A percentile compares a stretch with the other conserved stretches of the same genome.
These are phyloP conservation scores for Jaapia argillacea DNA, from an alignment of 768 basidiomycete genomes.

Conservation along the genomic window DNA sequence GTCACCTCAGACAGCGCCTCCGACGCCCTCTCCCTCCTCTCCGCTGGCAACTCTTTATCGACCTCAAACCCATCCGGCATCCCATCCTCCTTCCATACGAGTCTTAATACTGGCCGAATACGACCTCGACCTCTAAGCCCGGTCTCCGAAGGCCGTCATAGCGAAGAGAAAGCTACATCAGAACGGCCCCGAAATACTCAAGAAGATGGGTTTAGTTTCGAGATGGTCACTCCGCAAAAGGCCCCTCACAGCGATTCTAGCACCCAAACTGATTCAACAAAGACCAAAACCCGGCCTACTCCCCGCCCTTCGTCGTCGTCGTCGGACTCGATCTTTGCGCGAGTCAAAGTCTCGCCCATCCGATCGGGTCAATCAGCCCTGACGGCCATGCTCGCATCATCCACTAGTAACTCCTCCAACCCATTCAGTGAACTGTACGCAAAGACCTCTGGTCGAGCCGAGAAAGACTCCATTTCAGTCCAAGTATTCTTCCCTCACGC, in stretches of 20 bases:
- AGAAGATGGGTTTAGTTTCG: slow-evolving; percentile 42
- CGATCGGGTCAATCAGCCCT: slow-evolving; percentile 51
- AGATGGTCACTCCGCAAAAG: slow-evolving; percentile 37
- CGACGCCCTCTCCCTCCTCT: slow-evolving; percentile 51
- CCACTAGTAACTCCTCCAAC: slow-evolving; percentile 53
- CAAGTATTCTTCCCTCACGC: slow-evolving; percentile 84
- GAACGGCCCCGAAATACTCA: slow-evolving; percentile 17
- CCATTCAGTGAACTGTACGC: slow-evolving; percentile 87
- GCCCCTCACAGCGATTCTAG: too few species aligned
- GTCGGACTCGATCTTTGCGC: slow-evolving; percentile 32
- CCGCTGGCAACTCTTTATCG: slow-evolving; percentile 40
- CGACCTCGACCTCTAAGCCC: slow-evolving; percentile 47
- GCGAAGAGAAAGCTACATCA: slow-evolving; percentile 9
- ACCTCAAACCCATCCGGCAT: slow-evolving; percentile 44
- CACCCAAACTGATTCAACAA: slow-evolving; percentile 4
- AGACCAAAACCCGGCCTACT: slow-evolving; percentile 11
- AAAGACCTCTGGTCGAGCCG: slow-evolving; percentile 68
- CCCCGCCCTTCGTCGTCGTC: slow-evolving; percentile 8
- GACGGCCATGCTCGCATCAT: slow-evolving; percentile 63
- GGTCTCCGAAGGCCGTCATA: slow-evolving; percentile 41
- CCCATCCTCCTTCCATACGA: slow-evolving; percentile 34
- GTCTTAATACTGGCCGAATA: slow-evolving; percentile 19
- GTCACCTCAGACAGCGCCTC: slow-evolving; percentile 52
- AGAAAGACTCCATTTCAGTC: slow-evolving; percentile 46
- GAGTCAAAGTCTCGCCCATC: slow-evolving; percentile 35